Conservation (phyloP, 2,329 filamentous ascomycete genomes). For the Fusarium sp. region DNA sequence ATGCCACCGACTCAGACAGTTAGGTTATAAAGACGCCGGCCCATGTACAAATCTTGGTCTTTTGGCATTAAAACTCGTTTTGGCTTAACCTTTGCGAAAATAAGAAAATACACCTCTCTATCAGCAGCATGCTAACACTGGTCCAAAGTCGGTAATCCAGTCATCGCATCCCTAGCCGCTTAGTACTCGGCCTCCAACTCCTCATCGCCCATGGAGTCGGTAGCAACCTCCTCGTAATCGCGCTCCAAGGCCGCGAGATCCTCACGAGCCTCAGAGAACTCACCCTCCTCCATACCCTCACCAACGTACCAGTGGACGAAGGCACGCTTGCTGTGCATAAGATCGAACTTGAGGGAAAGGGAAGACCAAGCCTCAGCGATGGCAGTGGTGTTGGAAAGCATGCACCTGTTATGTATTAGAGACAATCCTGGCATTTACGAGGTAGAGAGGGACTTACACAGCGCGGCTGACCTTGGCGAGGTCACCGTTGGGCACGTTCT, state of each 20-base stretch:
- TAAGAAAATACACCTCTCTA: slow-evolving; percentile 54
- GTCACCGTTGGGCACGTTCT: slow-evolving; percentile 96
- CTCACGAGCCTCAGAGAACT: slow-evolving; percentile 99
- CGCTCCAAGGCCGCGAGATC: slow-evolving; percentile 97
- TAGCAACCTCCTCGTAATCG: slow-evolving; percentile 98
- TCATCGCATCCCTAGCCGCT: slow-evolving; percentile 38
- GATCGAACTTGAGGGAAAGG: slow-evolving; percentile 97
- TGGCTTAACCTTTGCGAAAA: slow-evolving; percentile 51
- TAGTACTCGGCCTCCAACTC: slow-evolving; percentile 95
- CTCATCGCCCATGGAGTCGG: slow-evolving; percentile 90
- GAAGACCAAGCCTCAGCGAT: slow-evolving; percentile 98
- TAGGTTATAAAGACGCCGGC: slow-evolving; percentile 14
- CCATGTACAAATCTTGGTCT: slow-evolving; percentile 49
- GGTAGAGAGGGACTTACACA: slow-evolving; percentile 74
- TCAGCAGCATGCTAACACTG: slow-evolving; percentile 47
- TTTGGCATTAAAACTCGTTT: slow-evolving; percentile 54
- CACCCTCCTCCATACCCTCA: slow-evolving; percentile 99
- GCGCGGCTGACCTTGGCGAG: slow-evolving; percentile 98
- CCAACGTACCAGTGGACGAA: slow-evolving; percentile 99
- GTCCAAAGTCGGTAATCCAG: slow-evolving; percentile 42
- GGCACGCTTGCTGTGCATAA: slow-evolving; percentile 99
- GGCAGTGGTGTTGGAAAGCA: slow-evolving; percentile 98
- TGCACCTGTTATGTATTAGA: slow-evolving; percentile 71
- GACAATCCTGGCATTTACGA: neutral
- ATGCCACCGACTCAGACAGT: slow-evolving; percentile 27